Conservation (phyloP, 306 rosid genomes). For the Prunus armeniaca region DNA sequence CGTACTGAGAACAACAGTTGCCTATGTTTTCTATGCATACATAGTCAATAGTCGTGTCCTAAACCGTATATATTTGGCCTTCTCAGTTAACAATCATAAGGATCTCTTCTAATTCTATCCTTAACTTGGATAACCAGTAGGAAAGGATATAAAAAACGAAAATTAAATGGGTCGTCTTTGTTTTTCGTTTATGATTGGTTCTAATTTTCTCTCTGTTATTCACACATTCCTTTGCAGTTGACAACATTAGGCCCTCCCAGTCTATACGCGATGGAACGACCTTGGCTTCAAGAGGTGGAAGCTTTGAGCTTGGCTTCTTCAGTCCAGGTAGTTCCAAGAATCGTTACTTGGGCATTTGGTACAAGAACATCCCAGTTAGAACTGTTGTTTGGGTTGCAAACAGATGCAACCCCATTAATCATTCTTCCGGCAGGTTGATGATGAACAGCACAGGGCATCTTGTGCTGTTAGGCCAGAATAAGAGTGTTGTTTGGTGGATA, state of each 20-base stretch:
- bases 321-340: constrained; percentile 39
- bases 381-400: constrained; percentile 66
- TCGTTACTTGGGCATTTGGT: constrained; percentile 52
- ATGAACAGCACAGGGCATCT: constrained; percentile 19
- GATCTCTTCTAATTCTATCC: neutral
- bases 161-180: too few relatives aligned
- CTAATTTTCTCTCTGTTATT: constrained; percentile 2
- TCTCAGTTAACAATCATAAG: neutral
- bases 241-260: constrained; percentile 29
- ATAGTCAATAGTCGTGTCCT: neutral
- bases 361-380: constrained; percentile 18
- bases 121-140: too few relatives aligned
- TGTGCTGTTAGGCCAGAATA: constrained; percentile 19
- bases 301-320: constrained; percentile 58
- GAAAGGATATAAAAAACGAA: too few relatives aligned
- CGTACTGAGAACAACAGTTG: neutral
- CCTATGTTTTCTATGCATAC: neutral
- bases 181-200: too few relatives aligned
- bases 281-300: constrained; percentile 34
- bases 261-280: constrained; percentile 31
- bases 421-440: constrained; percentile 33
- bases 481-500: constrained; percentile 37
- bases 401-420: constrained; percentile 33
- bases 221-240: constrained; percentile 21
- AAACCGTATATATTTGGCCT: neutral